phyloP scores from a whole-genome alignment of 345 rosid species.

The Pugionium cornutum region DNA sequence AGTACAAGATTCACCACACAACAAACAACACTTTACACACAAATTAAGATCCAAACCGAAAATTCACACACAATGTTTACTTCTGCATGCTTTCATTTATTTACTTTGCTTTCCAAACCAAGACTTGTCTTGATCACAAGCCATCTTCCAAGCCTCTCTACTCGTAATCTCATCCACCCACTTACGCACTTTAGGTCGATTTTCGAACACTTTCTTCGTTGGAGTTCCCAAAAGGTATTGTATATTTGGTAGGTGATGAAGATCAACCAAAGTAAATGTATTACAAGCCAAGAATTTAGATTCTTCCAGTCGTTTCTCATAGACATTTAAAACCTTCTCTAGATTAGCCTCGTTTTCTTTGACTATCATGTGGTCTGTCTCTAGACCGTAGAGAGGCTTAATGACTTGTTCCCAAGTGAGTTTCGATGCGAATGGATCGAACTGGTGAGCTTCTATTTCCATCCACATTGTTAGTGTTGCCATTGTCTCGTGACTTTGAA shows the following conservation, averaged over 20 bases:
- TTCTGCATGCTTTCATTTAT: conserved; percentile 5
- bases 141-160: conserved; percentile 73
- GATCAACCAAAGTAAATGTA: conserved; percentile 46
- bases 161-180: conserved; percentile 57
- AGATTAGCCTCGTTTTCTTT: conserved; percentile 37
- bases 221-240: conserved; percentile 47
- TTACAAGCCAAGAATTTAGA: conserved; percentile 34
- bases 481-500: conserved; percentile 33
- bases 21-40: conserved; percentile 20
- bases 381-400: conserved; percentile 35
- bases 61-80: conserved; percentile 7
- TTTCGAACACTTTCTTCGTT: conserved; percentile 44
- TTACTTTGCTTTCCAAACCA: conserved; percentile 31
- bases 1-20: not conserved
- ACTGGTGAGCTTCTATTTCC: conserved; percentile 67
- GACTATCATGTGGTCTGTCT: conserved; percentile 32
- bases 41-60: conserved; percentile 2
- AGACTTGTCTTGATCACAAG: conserved; percentile 34
- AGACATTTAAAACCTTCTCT: conserved; percentile 50
- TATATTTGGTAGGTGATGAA: conserved; percentile 46
- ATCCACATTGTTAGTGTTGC: conserved; percentile 39
- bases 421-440: conserved; percentile 40
- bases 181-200: conserved; percentile 47
- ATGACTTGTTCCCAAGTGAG: conserved; percentile 36
- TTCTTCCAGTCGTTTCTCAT: conserved; percentile 50